Evolutionary conservation across 768 basidiomycete genomes (phyloP).

Genomic region (Royoungia palumana): DNA sequence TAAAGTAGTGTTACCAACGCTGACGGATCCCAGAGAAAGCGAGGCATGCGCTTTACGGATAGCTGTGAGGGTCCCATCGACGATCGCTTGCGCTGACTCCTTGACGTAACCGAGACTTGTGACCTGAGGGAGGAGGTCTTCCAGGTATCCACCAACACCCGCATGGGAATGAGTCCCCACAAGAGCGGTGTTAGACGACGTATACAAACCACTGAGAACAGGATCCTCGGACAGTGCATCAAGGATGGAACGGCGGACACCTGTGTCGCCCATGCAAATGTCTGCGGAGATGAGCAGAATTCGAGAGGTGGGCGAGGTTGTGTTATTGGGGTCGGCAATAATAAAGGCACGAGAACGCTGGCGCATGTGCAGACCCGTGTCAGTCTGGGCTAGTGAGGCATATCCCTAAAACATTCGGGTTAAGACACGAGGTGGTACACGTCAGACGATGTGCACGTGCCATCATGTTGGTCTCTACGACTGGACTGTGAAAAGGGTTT

Average conservation of each 20-base stretch:
- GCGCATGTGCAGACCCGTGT: constrained; percentile 76
- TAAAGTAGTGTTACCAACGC: constrained; percentile 67
- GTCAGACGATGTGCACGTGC: constrained; percentile 31
- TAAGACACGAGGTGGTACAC: neutral
- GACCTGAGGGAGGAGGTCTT: constrained; percentile 74
- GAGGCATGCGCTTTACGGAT: constrained; percentile 64
- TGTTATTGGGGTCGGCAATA: constrained; percentile 45
- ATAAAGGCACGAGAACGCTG: constrained; percentile 77
- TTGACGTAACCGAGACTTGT: constrained; percentile 72
- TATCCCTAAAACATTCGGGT: constrained; percentile 49
- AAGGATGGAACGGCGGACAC: constrained; percentile 68
- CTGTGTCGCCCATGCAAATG: constrained; percentile 80
- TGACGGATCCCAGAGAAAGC: constrained; percentile 56
- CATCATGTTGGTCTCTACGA: constrained; percentile 86
- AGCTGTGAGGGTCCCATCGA: constrained; percentile 64
- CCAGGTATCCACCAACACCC: constrained; percentile 76
- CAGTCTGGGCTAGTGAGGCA: constrained; percentile 59
- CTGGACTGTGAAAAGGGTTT: constrained; percentile 42
- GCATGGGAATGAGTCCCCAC: constrained; percentile 73
- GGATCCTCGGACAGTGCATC: constrained; percentile 44
- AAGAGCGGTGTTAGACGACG: constrained; percentile 68
- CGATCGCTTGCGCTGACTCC: constrained; percentile 69
- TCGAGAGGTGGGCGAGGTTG: constrained; percentile 46
- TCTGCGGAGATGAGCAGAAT: constrained; percentile 80
- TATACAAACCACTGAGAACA: constrained; percentile 62